Conservation (phyloP, 768 basidiomycete species). For the Pisolithus tinctorius region DNA sequence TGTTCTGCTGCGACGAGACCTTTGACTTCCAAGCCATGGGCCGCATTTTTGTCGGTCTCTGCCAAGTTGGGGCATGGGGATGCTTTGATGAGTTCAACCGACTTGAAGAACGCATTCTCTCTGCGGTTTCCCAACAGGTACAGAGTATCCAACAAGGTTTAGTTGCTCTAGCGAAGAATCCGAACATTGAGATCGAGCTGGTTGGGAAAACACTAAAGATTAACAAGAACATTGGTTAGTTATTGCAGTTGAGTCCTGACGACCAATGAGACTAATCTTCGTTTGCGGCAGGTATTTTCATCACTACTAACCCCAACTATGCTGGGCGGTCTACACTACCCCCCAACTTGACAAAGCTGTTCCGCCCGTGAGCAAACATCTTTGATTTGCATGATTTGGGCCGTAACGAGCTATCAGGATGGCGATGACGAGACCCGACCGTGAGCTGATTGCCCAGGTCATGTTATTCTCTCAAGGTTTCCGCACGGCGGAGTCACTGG, state of each 20-base stretch:
- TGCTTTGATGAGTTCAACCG: constrained; percentile 98
- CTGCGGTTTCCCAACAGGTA: constrained; percentile 97
- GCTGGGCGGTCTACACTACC: constrained; percentile 92
- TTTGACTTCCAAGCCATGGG: constrained; percentile 99
- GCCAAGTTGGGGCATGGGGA: constrained; percentile 99
- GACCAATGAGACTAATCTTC: not conserved
- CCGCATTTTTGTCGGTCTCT: constrained; percentile 96
- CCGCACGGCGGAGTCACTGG: constrained; percentile 94
- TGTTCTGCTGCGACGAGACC: constrained; percentile 99
- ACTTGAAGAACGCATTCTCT: constrained; percentile 94
- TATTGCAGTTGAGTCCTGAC: not conserved
- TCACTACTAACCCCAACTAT: constrained; percentile 98
- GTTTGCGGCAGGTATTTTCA: constrained; percentile 73
- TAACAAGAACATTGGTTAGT: constrained; percentile 84
- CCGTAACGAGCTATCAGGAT: constrained; percentile 47
- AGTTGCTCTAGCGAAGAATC: constrained; percentile 73
- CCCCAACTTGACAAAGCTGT: constrained; percentile 85
- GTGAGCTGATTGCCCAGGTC: constrained; percentile 98
- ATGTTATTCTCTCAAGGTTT: constrained; percentile 99
- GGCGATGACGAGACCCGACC: constrained; percentile 98
- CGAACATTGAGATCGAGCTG: constrained; percentile 87
- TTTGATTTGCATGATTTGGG: constrained; percentile 3
- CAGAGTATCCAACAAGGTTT: constrained; percentile 97
- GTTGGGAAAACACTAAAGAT: constrained; percentile 92
- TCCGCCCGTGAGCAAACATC: constrained; percentile 68